Evolutionary conservation across 1,284 basidiomycete species (phyloP), one percentile per base, ranked within the genome.

Genomic region (Exobasidium cylindrosporum): DNA sequence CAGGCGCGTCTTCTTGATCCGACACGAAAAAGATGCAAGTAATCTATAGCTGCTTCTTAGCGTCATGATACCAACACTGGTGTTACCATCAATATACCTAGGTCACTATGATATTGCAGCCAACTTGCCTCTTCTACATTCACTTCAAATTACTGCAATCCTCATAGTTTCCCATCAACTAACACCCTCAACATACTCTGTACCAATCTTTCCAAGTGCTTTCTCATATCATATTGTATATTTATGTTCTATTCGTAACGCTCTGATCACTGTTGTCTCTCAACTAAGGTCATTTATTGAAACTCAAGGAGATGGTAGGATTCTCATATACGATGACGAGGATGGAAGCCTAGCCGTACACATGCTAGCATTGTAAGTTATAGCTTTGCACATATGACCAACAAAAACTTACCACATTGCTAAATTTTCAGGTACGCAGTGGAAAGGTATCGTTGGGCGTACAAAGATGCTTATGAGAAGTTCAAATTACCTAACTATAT

Each of bases 181-280:
- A 30, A 45, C 43, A 52, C n/a, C 35, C 10, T 17, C 57, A 32
- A 47, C 35, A 13, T 62, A 32, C 28, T 23, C 57, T 6, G 54
- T 17, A 44, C 57, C 61, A 0, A 35, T 46, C 6, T 62, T 61
- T 26, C 61, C 61, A 26, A 23, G 46, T 17, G 31, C 49, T 14
- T 58, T 58, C 47, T n/a, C 24, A 7, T 58, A 58, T 35, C 23
- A 50, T 47, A 47, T 63, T 35, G 17, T 40, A 7, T 7, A 40
- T 24, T 63, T 28, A 13, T 66, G 5, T 30, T 70, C 60, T 28
- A 31, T 47, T 32, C 63, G 63, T 3, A 65, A 57, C n/a, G 65
- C 7, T 40, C 35, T 57, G 1, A n/a, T 6, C 2, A 73, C 54
- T n/a, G n/a, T n/a, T n/a, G n/a, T n/a, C n/a, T n/a, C n/a, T n/a